A percentile compares a stretch with the other conserved stretches of the same genome.
Conservation (phyloP, 2,329 filamentous ascomycete species). For the Colletotrichum musae region DNA sequence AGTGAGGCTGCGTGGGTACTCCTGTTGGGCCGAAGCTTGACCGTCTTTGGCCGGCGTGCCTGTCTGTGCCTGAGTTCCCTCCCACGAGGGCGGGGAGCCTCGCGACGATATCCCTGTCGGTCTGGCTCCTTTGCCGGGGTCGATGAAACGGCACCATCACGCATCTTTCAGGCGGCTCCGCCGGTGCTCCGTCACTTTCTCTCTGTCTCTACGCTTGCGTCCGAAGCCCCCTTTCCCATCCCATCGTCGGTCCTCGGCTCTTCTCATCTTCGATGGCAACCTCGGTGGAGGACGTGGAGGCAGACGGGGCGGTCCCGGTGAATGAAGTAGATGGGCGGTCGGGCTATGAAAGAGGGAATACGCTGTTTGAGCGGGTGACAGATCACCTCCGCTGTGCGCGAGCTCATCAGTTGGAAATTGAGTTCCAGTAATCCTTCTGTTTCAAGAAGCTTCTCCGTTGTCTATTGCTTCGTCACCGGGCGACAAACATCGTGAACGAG, state of each 20-base stretch:
- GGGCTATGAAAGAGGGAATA: conserved; percentile 16
- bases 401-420: conserved; percentile 20
- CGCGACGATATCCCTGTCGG: conserved; percentile 26
- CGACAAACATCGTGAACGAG: no score
- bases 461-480: no score
- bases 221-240: conserved; percentile 5
- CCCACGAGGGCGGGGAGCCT: conserved; percentile 16
- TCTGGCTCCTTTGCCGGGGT: conserved; percentile 28
- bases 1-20: conserved; percentile 31
- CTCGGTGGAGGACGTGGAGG: no score
- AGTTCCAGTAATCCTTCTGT: conserved; percentile 18
- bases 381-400: conserved; percentile 19
- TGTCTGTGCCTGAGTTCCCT: not conserved
- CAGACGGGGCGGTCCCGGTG: conserved; percentile 6
- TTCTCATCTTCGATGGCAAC: conserved; percentile 15
- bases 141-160: conserved; percentile 38
- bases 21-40: conserved; percentile 14
- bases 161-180: conserved; percentile 39
- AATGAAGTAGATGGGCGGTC: conserved; percentile 13
- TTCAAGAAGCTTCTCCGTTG: conserved; percentile 18
- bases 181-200: not conserved
- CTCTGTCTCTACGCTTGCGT: not conserved
- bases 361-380: not conserved
- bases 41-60: conserved; percentile 7
- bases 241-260: conserved; percentile 34